Evolutionary conservation across 805 yeast genomes (phyloP).

Genomic region (Nakazawaea wyomingensis): DNA sequence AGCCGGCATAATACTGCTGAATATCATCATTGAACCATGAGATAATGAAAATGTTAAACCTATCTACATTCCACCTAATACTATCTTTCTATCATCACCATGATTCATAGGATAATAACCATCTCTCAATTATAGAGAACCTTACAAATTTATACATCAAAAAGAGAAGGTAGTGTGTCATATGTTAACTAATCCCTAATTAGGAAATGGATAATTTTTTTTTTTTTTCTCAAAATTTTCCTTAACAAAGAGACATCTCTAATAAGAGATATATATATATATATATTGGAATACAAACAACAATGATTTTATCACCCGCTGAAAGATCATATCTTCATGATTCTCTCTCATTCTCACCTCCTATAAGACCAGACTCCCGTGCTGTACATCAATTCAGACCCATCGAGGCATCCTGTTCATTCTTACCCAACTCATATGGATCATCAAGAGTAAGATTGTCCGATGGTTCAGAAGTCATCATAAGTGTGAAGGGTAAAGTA

Average conservation of each 20-base stretch:
- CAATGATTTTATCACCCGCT: slow-evolving; percentile 68
- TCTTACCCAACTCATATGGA: slow-evolving; percentile 86
- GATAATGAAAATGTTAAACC: no score
- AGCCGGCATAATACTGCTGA: no score
- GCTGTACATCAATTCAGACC: slow-evolving; percentile 73
- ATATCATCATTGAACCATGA: no score
- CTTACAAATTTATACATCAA: no score
- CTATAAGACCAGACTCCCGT: slow-evolving; percentile 85
- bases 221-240: neutral
- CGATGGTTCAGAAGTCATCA: slow-evolving; percentile 92
- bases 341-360: slow-evolving; percentile 55
- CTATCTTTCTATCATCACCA: no score
- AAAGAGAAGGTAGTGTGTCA: no score
- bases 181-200: no score
- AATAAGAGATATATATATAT: neutral
- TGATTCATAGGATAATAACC: no score
- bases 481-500: slow-evolving; percentile 84
- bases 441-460: slow-evolving; percentile 80
- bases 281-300: neutral
- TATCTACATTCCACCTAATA: no score
- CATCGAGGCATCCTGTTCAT: slow-evolving; percentile 72
- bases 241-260: no score
- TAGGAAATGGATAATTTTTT: no score
- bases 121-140: no score
- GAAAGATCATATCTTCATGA: slow-evolving; percentile 74